Evolutionary conservation across 805 yeast genomes (phyloP).

Genomic region (Maudiozyma pseudohumilis): DNA sequence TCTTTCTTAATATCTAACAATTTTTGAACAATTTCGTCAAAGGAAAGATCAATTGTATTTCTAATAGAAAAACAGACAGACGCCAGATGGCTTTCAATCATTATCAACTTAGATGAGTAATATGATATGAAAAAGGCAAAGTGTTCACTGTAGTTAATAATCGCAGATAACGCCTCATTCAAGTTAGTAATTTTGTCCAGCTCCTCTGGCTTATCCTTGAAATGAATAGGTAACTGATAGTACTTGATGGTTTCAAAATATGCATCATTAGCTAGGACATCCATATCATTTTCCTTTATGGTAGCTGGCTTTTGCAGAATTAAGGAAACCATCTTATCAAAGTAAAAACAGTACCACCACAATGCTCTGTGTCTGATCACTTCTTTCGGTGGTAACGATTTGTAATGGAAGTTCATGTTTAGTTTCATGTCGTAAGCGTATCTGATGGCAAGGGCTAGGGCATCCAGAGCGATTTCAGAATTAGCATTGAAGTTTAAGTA

Average conservation of each 20-base stretch:
- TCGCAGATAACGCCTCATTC: constrained; percentile 11
- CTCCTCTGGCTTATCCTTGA: constrained; percentile 6
- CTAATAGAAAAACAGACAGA: constrained; percentile 15
- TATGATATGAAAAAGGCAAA: constrained; percentile 18
- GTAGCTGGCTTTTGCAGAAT: constrained; percentile 17
- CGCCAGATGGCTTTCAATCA: constrained; percentile 13
- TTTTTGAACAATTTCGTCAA: constrained; percentile 18
- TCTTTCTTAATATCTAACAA: constrained; percentile 11
- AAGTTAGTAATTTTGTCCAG: constrained; percentile 9
- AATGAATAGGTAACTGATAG: constrained; percentile 6
- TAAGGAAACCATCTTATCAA: constrained; percentile 17
- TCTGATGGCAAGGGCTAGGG: constrained; percentile 39
- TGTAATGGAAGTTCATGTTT: constrained; percentile 35
- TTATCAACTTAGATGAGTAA: constrained; percentile 11
- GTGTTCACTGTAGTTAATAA: constrained; percentile 13
- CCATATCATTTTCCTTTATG: constrained; percentile 16
- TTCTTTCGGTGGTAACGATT: constrained; percentile 31
- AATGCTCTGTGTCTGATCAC: constrained; percentile 31
- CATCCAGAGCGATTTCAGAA: constrained; percentile 34
- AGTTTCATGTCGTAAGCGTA: constrained; percentile 51
- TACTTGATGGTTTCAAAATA: constrained; percentile 14
- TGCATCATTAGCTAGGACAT: constrained; percentile 15
- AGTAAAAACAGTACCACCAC: constrained; percentile 38
- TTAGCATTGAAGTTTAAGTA: constrained; percentile 30
- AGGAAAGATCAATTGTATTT: constrained; percentile 11